phyloP scores from a whole-genome alignment of 2,329 filamentous ascomycete species.

The Phyllosticta capitalensis region DNA sequence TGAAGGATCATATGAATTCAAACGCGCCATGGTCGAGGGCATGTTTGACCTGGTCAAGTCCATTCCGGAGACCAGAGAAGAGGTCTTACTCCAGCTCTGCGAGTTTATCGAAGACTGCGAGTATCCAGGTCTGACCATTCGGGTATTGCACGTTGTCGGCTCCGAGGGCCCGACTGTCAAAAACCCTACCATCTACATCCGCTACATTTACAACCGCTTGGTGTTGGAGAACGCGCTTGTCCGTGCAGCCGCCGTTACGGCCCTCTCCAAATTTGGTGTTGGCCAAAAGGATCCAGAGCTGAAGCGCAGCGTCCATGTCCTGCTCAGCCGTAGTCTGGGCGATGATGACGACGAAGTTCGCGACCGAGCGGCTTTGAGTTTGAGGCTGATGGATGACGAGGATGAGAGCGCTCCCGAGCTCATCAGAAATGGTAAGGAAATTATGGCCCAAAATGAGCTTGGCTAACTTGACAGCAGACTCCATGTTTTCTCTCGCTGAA shows the following conservation, averaged over 20 bases:
- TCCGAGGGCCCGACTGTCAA: slow-evolving; percentile 90
- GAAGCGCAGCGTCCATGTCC: slow-evolving; percentile 87
- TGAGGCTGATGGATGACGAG: slow-evolving; percentile 85
- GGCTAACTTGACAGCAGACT: slow-evolving; percentile 47
- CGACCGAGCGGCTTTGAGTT: slow-evolving; percentile 85
- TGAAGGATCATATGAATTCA: slow-evolving; percentile 97
- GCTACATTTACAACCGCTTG: slow-evolving; percentile 98
- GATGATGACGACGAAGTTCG: slow-evolving; percentile 97
- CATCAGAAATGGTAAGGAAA: slow-evolving; percentile 72
- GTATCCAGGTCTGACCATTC: slow-evolving; percentile 93
- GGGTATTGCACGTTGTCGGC: slow-evolving; percentile 88
- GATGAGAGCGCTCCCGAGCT: slow-evolving; percentile 79
- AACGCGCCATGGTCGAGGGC: slow-evolving; percentile 93
- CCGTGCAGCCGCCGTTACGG: slow-evolving; percentile 87
- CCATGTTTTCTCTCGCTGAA: slow-evolving; percentile 86
- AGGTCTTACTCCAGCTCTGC: slow-evolving; percentile 82
- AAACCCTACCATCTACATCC: slow-evolving; percentile 96
- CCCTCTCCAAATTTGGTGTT: slow-evolving; percentile 92
- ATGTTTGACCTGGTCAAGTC: slow-evolving; percentile 99
- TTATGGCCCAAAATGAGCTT: neutral
- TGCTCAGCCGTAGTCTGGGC: slow-evolving; percentile 87
- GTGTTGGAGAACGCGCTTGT: slow-evolving; percentile 96
- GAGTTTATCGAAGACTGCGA: slow-evolving; percentile 99
- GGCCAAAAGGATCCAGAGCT: slow-evolving; percentile 94
- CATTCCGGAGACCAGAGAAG: slow-evolving; percentile 74